Conservation (phyloP, 306 rosid genomes). For the Sophora flavescens region DNA sequence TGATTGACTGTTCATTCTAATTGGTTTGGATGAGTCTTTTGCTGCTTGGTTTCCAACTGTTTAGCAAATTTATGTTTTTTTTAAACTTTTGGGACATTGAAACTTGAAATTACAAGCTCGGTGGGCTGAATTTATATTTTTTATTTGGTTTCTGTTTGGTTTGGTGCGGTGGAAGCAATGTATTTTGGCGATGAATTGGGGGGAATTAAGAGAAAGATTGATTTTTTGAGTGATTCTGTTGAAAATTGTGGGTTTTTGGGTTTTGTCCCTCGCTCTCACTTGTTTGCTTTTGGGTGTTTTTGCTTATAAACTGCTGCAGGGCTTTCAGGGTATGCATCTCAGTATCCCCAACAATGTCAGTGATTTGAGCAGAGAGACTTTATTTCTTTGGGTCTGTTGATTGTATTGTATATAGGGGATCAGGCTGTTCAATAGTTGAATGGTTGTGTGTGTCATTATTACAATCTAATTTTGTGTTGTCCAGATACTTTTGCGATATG, state of each 20-base stretch:
- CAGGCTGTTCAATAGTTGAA: neutral
- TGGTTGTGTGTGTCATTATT: constrained; percentile 37
- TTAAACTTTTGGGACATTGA: neutral
- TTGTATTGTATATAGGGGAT: constrained; percentile 36
- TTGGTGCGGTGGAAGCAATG: constrained; percentile 29
- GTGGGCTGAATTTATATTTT: constrained; percentile 21
- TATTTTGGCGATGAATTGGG: constrained; percentile 28
- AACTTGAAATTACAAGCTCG: neutral
- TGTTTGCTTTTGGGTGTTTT: constrained; percentile 11
- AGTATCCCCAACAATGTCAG: constrained; percentile 31
- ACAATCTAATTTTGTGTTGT: constrained; percentile 4
- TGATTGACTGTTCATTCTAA: constrained; percentile 6
- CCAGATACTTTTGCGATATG: constrained; percentile 16
- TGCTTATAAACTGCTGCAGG: constrained; percentile 48
- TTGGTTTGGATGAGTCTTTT: neutral
- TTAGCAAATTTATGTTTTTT: neutral
- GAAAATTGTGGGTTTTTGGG: constrained; percentile 11
- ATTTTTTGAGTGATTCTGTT: constrained; percentile 33
- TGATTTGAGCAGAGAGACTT: constrained; percentile 15
- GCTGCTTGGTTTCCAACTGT: neutral
- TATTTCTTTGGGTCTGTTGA: constrained; percentile 13
- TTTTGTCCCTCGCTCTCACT: neutral
- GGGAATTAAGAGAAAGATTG: constrained; percentile 27
- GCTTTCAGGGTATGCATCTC: constrained; percentile 19
- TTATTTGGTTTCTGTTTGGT: neutral